These are phyloP conservation scores for Stylosanthes scabra DNA, from an alignment of 331 rosid genomes.

Conservation along the genomic window DNA sequence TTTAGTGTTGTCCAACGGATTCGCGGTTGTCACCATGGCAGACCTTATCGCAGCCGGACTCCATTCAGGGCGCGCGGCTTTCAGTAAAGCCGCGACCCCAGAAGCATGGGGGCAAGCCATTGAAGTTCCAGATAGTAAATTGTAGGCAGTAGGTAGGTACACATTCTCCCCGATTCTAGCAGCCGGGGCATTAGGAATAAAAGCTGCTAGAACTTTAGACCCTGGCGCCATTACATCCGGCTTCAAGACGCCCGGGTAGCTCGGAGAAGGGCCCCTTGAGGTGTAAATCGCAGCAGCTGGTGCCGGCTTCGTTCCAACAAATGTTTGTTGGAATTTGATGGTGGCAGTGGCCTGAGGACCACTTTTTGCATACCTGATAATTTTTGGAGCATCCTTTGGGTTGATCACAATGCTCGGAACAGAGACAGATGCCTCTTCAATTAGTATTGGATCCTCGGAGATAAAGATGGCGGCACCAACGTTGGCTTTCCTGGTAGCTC, in stretches of 20 bases:
- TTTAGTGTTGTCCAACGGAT: constrained; percentile 50
- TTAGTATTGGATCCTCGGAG: constrained; percentile 36
- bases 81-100: constrained; percentile 57
- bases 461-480: constrained; percentile 51
- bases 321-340: constrained; percentile 52
- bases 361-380: constrained; percentile 41
- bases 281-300: constrained; percentile 60
- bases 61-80: constrained; percentile 61
- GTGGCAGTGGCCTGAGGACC: constrained; percentile 15
- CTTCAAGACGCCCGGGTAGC: constrained; percentile 47
- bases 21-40: constrained; percentile 60
- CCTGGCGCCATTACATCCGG: constrained; percentile 68
- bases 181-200: constrained; percentile 6
- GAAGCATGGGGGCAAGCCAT: constrained; percentile 69
- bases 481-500: background rate
- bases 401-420: constrained; percentile 49
- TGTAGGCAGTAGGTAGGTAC: constrained; percentile 36
- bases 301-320: constrained; percentile 46
- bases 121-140: constrained; percentile 61
- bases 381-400: constrained; percentile 33
- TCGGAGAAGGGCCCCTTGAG: constrained; percentile 64
- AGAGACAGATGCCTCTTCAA: constrained; percentile 32
- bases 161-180: constrained; percentile 44
- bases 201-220: constrained; percentile 51
- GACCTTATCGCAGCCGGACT: constrained; percentile 57